Evolutionary conservation across 176 grass and related monocot genomes (phyloP).

Genomic region (Cenchrus purpureus): DNA sequence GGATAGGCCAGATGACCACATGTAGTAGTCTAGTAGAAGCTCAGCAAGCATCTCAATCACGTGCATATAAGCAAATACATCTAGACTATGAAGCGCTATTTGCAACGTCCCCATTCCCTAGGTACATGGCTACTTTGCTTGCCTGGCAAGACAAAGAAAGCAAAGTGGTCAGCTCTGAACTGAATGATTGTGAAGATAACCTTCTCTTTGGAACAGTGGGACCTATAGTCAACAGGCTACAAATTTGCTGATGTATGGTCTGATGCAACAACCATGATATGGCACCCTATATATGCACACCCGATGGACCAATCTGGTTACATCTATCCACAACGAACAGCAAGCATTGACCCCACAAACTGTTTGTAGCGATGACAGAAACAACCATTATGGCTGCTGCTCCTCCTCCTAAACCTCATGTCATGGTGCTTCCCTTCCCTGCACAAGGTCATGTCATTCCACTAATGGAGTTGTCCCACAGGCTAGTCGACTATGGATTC

Average conservation of each 20-base stretch:
- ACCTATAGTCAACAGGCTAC: conserved; percentile 5
- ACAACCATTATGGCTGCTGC: conserved; percentile 36
- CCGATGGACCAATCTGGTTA: not conserved
- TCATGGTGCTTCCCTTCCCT: conserved; percentile 61
- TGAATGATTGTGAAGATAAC: conserved; percentile 23
- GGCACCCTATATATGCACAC: conserved; percentile 27
- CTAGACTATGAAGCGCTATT: not conserved
- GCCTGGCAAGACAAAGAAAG: not conserved
- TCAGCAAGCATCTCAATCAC: not conserved
- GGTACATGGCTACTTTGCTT: conserved; percentile 30
- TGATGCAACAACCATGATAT: conserved; percentile 24
- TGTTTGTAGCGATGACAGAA: conserved; percentile 2
- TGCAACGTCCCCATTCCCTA: not conserved
- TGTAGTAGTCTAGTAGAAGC: not conserved
- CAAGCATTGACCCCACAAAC: conserved; percentile 3
- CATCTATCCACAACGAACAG: not conserved
- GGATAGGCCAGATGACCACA: not conserved
- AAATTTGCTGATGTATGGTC: conserved; percentile 31
- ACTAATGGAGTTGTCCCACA: conserved; percentile 64
- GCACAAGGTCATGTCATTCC: conserved; percentile 76
- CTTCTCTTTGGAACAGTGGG: conserved; percentile 5
- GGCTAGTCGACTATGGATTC: conserved; percentile 53
- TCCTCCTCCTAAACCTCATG: conserved; percentile 44
- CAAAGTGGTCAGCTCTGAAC: not conserved
- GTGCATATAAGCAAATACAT: conserved; percentile 8